Evolutionary conservation across 2,329 filamentous ascomycete genomes (phyloP).

Genomic region (Penicillium sp.): DNA sequence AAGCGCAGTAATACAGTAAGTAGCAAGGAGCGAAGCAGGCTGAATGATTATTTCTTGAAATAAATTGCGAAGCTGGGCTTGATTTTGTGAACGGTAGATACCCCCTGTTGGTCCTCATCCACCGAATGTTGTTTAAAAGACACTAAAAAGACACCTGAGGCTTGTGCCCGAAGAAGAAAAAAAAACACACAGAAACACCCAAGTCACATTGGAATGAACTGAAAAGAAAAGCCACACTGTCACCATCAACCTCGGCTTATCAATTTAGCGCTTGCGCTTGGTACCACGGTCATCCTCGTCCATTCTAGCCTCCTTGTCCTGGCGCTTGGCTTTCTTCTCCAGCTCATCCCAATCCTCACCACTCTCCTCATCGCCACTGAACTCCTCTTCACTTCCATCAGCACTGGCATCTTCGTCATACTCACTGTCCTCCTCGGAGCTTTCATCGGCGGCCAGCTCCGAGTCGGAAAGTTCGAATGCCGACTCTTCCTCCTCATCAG

Average conservation of each 20-base stretch:
- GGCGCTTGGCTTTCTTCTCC: conserved; percentile 79
- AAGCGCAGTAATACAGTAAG: neutral
- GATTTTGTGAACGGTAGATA: neutral
- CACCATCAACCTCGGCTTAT: neutral
- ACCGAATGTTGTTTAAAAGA: neutral
- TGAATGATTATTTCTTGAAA: neutral
- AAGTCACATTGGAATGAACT: neutral
- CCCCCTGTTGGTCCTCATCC: neutral
- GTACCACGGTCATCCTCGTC: conserved; percentile 67
- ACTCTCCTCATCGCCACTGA: conserved; percentile 69
- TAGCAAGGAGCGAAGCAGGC: neutral
- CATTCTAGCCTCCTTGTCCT: conserved; percentile 62
- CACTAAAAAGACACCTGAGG: conserved; percentile 7
- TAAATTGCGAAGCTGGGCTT: neutral
- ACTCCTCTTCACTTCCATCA: conserved; percentile 67
- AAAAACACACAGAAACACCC: neutral
- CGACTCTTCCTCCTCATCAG: conserved; percentile 82
- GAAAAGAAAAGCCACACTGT: conserved; percentile 3
- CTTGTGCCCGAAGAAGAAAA: neutral
- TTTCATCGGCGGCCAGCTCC: conserved; percentile 77
- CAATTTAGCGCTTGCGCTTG: conserved; percentile 72
- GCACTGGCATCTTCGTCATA: conserved; percentile 92
- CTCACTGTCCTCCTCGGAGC: conserved; percentile 86
- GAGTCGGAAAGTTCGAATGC: conserved; percentile 90
- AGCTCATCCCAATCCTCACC: conserved; percentile 94